phyloP scores from a whole-genome alignment of 805 yeast species.

The Wickerhamomyces mucosus region DNA sequence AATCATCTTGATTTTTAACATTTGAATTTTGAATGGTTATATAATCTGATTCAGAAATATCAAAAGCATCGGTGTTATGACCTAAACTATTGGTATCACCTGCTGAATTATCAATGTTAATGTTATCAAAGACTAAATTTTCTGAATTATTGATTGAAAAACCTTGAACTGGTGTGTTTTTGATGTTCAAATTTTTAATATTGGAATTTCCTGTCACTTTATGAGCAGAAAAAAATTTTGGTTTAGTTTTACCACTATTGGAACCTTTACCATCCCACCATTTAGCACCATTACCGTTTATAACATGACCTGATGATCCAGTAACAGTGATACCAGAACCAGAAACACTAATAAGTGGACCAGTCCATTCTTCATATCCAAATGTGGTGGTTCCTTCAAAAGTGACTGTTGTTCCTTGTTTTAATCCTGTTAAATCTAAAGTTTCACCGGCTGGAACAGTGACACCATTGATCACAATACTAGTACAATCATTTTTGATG shows the following conservation, averaged over 20 bases:
- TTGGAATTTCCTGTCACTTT: conserved; percentile 3
- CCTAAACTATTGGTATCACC: conserved; percentile 8
- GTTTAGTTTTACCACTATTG: conserved; percentile 10
- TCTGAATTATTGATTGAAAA: conserved; percentile 4
- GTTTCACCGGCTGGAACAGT: conserved; percentile 13
- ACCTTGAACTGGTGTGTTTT: conserved; percentile 9
- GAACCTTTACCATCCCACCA: conserved; percentile 14
- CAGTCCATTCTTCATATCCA: conserved; percentile 10
- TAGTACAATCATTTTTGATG: conserved; percentile 5
- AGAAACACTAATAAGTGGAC: conserved; percentile 10
- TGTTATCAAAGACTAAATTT: conserved; percentile 4
- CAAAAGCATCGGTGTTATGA: conserved; percentile 14
- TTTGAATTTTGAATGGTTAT: conserved; percentile 6
- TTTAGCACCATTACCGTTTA: conserved; percentile 10
- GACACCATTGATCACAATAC: conserved; percentile 6
- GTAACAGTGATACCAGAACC: conserved; percentile 9
- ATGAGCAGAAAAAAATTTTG: conserved; percentile 9
- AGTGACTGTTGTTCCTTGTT: conserved; percentile 10
- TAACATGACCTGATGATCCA: conserved; percentile 10
- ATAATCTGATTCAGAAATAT: conserved; percentile 6
- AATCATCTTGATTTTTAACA: conserved; percentile 13
- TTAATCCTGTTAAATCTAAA: conserved; percentile 9
- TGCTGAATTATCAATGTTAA: conserved; percentile 7
- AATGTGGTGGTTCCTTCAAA: conserved; percentile 12
- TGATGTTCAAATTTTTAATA: conserved; percentile 7